phyloP scores from a whole-genome alignment of 345 rosid species.

The Heritiera littoralis region DNA sequence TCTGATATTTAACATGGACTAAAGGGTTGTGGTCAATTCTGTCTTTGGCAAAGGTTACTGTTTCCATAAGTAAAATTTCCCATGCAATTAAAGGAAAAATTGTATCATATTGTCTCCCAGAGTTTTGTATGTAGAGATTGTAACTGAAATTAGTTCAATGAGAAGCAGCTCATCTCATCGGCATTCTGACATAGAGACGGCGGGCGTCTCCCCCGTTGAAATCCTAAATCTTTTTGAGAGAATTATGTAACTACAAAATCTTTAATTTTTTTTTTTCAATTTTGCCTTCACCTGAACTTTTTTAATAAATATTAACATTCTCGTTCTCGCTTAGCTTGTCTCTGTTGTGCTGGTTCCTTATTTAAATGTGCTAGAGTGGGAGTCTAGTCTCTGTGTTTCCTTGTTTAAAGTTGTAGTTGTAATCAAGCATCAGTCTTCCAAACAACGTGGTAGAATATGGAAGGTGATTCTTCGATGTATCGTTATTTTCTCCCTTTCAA shows the following conservation, averaged over 20 bases:
- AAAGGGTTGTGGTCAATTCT: slow-evolving; percentile 24
- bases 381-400: too few relatives aligned
- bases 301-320: too few relatives aligned
- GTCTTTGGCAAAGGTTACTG: slow-evolving; percentile 16
- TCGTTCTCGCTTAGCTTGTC: too few relatives aligned
- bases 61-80: slow-evolving; percentile 16
- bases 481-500: too few relatives aligned
- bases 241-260: neutral
- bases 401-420: too few relatives aligned
- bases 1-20: slow-evolving; percentile 26
- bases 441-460: too few relatives aligned
- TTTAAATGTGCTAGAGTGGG: too few relatives aligned
- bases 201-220: neutral
- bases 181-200: neutral
- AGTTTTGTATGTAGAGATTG: slow-evolving; percentile 52
- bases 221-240: neutral
- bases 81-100: slow-evolving; percentile 21
- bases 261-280: too few relatives aligned
- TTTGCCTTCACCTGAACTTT: too few relatives aligned
- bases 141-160: slow-evolving; percentile 42
- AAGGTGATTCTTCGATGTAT: too few relatives aligned
- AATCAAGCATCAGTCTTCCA: too few relatives aligned
- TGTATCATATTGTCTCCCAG: slow-evolving; percentile 36
- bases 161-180: slow-evolving; percentile 28
- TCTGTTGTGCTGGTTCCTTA: too few relatives aligned